Evolutionary conservation across 2,329 filamentous ascomycete species (phyloP).

Genomic region (Hymenoscyphus fructigenus): DNA sequence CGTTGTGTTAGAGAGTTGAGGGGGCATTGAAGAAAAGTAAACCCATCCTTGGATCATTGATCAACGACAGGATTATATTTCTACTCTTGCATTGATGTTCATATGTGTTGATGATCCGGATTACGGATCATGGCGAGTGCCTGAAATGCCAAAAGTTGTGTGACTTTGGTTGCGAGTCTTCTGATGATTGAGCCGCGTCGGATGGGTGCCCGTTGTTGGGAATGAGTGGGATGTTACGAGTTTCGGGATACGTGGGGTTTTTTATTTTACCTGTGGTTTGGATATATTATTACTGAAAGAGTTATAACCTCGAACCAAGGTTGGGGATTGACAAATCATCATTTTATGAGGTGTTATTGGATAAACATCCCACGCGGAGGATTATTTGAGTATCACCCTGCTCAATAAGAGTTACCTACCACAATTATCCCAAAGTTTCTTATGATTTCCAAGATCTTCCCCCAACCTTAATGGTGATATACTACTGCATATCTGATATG

Average conservation of each 20-base stretch:
- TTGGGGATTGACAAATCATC: not conserved
- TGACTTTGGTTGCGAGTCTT: not conserved
- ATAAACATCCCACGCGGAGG: not conserved
- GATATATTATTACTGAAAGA: not conserved
- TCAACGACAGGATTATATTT: not conserved
- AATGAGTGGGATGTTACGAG: not conserved
- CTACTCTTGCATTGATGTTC: not conserved
- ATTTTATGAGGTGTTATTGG: not conserved
- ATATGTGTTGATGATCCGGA: not conserved
- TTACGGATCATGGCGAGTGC: not conserved
- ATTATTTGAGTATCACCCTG: not conserved
- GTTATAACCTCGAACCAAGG: not conserved
- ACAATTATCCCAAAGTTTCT: not conserved
- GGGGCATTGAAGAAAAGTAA: not conserved
- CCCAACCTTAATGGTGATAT: not conserved
- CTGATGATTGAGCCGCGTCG: constrained; percentile 2
- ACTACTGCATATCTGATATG: not conserved
- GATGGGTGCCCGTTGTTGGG: constrained; percentile 2
- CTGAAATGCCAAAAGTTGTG: not conserved
- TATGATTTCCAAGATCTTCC: not conserved
- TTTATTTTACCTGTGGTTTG: not conserved
- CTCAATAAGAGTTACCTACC: not conserved
- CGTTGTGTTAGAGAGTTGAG: not conserved
- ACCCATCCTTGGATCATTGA: not conserved
- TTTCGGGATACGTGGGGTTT: not conserved